Evolutionary conservation across 768 basidiomycete species (phyloP).

Genomic region (Russula abietina): DNA sequence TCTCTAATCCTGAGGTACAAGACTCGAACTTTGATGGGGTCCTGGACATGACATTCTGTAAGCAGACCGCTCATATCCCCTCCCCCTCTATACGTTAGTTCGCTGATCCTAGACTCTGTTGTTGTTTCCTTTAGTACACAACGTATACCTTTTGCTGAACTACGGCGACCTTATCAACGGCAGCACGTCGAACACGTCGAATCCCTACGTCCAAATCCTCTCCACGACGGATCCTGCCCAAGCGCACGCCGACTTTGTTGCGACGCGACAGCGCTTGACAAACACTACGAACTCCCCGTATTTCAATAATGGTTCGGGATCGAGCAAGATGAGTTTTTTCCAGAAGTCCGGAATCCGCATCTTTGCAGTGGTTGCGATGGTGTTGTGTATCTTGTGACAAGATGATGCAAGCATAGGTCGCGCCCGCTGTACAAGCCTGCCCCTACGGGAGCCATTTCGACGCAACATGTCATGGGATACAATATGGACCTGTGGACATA

Average conservation of each 20-base stretch:
- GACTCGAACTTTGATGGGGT: constrained; percentile 55
- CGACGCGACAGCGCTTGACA: neutral
- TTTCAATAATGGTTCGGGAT: too few species aligned
- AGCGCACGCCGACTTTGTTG: too few species aligned
- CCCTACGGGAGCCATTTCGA: constrained; percentile 2
- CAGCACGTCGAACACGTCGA: too few species aligned
- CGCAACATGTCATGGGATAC: constrained; percentile 15
- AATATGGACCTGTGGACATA: constrained; percentile 1
- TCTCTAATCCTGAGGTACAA: constrained; percentile 48
- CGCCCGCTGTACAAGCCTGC: too few species aligned
- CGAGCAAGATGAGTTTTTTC: neutral
- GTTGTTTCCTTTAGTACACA: constrained; percentile 43
- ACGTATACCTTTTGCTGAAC: constrained; percentile 58
- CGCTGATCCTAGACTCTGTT: neutral
- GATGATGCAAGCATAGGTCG: too few species aligned
- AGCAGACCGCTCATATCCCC: constrained; percentile 27
- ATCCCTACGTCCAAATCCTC: too few species aligned
- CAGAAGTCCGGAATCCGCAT: constrained; percentile 8
- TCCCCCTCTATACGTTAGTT: neutral
- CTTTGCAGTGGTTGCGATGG: too few species aligned
- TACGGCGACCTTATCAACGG: too few species aligned
- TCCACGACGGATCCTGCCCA: too few species aligned
- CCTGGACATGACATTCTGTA: constrained; percentile 67
- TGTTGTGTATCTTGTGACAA: too few species aligned
- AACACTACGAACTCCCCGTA: constrained; percentile 3